phyloP scores from a whole-genome alignment of 2,329 filamentous ascomycete genomes.

The Amylocarpus encephaloides region DNA sequence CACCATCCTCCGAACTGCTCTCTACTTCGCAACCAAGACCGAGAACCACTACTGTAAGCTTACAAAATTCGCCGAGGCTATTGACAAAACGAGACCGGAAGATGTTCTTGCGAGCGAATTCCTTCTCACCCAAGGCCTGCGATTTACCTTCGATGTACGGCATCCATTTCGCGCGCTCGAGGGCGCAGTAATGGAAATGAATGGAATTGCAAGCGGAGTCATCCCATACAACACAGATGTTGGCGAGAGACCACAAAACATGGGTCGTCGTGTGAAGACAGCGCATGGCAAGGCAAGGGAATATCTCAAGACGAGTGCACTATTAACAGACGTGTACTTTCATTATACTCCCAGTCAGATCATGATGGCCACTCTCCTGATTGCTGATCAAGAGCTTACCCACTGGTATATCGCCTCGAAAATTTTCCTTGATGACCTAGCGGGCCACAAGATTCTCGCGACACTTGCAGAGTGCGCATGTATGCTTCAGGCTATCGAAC shows the following conservation, averaged over 20 bases:
- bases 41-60: conserved; percentile 66
- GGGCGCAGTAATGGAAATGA: conserved; percentile 77
- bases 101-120: conserved; percentile 89
- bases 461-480: conserved; percentile 46
- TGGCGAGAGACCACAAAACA: conserved; percentile 13
- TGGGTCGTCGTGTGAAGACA: conserved; percentile 41
- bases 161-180: conserved; percentile 87
- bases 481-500: conserved; percentile 51
- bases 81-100: conserved; percentile 66
- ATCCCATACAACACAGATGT: conserved; percentile 10
- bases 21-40: conserved; percentile 91
- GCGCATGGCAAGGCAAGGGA: conserved; percentile 70
- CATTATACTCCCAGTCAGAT: conserved; percentile 93
- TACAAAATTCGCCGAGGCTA: conserved; percentile 59
- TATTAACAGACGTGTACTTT: conserved; percentile 94
- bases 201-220: conserved; percentile 51
- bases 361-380: conserved; percentile 72
- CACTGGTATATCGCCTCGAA: conserved; percentile 30
- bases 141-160: conserved; percentile 88
- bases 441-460: conserved; percentile 43
- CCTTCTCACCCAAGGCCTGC: conserved; percentile 80
- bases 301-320: conserved; percentile 69
- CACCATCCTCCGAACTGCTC: conserved; percentile 78
- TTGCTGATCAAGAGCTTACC: conserved; percentile 62
- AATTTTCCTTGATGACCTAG: conserved; percentile 21